Conservation (phyloP, 306 rosid genomes). For the Rubus idaeus region DNA sequence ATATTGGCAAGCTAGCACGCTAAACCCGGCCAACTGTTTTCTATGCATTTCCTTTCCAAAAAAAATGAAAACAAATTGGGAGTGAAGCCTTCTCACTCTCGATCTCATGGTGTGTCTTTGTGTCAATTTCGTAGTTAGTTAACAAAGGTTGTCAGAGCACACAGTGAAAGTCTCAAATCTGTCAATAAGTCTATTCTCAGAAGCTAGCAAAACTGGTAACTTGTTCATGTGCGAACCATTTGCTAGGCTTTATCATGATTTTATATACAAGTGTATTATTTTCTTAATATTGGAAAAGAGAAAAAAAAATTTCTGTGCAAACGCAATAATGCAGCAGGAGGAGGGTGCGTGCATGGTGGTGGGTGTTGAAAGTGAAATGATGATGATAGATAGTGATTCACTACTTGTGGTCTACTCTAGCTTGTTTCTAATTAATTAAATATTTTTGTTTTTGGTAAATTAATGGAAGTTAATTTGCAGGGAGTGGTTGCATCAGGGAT, state of each 20-base stretch:
- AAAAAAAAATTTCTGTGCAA: neutral
- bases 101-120: neutral
- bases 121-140: neutral
- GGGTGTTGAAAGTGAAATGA: conserved; percentile 14
- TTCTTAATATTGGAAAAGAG: neutral
- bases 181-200: conserved; percentile 11
- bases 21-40: neutral
- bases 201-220: conserved; percentile 5
- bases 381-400: conserved; percentile 22
- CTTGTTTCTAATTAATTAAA: neutral
- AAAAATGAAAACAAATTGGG: too few species aligned
- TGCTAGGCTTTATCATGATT: neutral
- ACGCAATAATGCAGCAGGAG: conserved; percentile 5
- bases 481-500: conserved; percentile 99
- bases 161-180: neutral
- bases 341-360: neutral
- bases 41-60: neutral
- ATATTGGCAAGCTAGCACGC: neutral
- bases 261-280: neutral
- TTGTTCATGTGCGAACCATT: conserved; percentile 12
- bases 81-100: neutral
- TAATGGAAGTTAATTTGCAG: conserved; percentile 39
- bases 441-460: neutral
- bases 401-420: neutral
- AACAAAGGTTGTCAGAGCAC: conserved; percentile 1